phyloP scores from a whole-genome alignment of 164 flowering plant species.

The Santalum album region DNA sequence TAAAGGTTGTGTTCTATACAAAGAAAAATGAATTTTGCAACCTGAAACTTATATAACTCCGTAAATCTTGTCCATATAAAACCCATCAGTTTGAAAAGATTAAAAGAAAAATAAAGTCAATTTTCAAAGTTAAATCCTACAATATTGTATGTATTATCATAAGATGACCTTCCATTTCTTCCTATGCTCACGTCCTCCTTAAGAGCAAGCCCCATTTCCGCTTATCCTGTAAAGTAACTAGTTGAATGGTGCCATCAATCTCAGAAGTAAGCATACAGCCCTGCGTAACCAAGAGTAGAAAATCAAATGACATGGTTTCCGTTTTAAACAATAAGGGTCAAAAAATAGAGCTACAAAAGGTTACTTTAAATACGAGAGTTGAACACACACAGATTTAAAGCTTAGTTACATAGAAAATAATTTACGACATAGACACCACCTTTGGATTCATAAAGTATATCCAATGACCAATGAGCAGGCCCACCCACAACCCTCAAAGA shows the following conservation, averaged over 20 bases:
- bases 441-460: no score
- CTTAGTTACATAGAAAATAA: no score
- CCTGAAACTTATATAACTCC: no score
- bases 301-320: not conserved
- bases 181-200: constrained; percentile 86
- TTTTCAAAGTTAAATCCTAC: not conserved
- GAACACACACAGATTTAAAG: no score
- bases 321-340: not conserved
- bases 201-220: constrained; percentile 86
- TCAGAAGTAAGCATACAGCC: constrained; percentile 94
- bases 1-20: no score
- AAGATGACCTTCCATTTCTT: constrained; percentile 53
- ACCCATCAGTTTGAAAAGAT: no score
- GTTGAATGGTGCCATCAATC: constrained; percentile 97
- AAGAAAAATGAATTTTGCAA: no score
- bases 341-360: not conserved
- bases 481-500: no score
- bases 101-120: not conserved
- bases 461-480: no score
- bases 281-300: constrained; percentile 31
- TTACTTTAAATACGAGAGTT: not conserved
- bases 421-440: no score
- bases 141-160: constrained; percentile 35
- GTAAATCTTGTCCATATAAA: no score
- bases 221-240: constrained; percentile 91